A percentile compares a stretch with the other conserved stretches of the same genome.
Conservation (phyloP, 179 eudicot species). For the Amaranthus tricolor region DNA sequence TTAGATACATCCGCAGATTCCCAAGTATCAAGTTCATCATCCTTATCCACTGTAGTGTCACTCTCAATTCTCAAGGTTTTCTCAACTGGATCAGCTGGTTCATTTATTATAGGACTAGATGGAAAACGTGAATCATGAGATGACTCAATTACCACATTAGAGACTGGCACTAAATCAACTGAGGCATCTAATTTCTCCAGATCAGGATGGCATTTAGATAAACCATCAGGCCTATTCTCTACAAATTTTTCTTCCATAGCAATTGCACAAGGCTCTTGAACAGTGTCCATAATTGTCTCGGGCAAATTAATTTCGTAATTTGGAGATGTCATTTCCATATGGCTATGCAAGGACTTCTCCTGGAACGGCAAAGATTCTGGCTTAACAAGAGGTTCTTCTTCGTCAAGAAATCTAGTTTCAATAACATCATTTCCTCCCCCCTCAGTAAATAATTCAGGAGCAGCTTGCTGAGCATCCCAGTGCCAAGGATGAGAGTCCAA, state of each 20-base stretch:
- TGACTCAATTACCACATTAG: slow-evolving; percentile 26
- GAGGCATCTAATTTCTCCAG: slow-evolving; percentile 31
- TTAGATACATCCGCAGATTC: slow-evolving; percentile 56
- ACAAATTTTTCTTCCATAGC: slow-evolving; percentile 38
- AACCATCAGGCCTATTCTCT: slow-evolving; percentile 27
- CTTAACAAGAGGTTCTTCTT: slow-evolving; percentile 32
- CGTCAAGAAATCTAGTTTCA: slow-evolving; percentile 32
- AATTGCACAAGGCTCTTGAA: slow-evolving; percentile 31
- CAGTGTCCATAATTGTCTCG: slow-evolving; percentile 51
- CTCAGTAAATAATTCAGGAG: slow-evolving; percentile 35
- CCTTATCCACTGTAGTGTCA: slow-evolving; percentile 38
- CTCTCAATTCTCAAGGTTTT: slow-evolving; percentile 50
- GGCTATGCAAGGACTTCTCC: slow-evolving; percentile 32
- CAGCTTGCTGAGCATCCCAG: slow-evolving; percentile 41
- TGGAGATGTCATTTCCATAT: slow-evolving; percentile 28
- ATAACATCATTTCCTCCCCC: slow-evolving; percentile 26
- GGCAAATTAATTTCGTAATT: slow-evolving; percentile 47
- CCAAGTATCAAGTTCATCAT: slow-evolving; percentile 52
- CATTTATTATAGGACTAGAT: slow-evolving; percentile 27
- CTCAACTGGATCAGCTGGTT: slow-evolving; percentile 37
- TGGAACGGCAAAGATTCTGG: slow-evolving; percentile 34
- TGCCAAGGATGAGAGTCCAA: slow-evolving; percentile 47
- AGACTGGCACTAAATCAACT: slow-evolving; percentile 24
- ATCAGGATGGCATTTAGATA: slow-evolving; percentile 21
- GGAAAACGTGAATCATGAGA: slow-evolving; percentile 29